phyloP scores from a whole-genome alignment of 257 asterid species.

The Rauvolfia tetraphylla region DNA sequence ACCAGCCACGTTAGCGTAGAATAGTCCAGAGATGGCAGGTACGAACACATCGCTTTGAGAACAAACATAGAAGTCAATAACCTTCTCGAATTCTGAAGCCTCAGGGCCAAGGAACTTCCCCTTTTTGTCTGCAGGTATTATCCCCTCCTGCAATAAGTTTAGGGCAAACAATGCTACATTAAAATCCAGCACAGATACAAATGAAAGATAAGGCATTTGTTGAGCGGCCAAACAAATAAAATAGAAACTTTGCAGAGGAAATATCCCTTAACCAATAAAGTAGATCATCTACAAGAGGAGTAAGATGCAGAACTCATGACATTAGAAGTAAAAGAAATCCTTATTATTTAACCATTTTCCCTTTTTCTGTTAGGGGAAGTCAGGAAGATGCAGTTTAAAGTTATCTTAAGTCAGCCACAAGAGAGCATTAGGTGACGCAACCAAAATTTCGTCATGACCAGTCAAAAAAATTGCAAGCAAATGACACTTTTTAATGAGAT shows the following conservation, averaged over 20 bases:
- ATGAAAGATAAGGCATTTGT: background rate
- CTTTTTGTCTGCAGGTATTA: slow-evolving; percentile 54
- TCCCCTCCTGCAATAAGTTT: slow-evolving; percentile 54
- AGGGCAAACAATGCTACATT: background rate
- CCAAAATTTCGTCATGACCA: background rate
- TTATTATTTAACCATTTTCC: background rate
- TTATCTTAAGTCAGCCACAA: background rate
- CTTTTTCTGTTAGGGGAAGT: background rate
- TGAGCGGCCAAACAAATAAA: background rate
- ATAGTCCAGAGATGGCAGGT: slow-evolving; percentile 73
- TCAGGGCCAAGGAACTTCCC: slow-evolving; percentile 31
- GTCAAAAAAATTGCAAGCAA: background rate
- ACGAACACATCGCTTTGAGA: slow-evolving; percentile 43
- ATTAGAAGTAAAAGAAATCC: background rate
- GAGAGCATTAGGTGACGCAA: background rate
- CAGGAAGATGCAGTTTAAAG: background rate
- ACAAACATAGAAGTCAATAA: slow-evolving; percentile 35
- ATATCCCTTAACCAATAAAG: background rate
- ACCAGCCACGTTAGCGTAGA: slow-evolving; percentile 83
- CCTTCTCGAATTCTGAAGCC: slow-evolving; percentile 40
- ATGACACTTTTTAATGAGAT: background rate
- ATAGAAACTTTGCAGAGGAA: background rate
- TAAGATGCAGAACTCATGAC: background rate
- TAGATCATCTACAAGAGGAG: background rate
- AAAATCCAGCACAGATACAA: background rate